Base-by-base conservation (phyloP, 768 basidiomycete species). In the Asterophora lycoperdoides region DNA sequence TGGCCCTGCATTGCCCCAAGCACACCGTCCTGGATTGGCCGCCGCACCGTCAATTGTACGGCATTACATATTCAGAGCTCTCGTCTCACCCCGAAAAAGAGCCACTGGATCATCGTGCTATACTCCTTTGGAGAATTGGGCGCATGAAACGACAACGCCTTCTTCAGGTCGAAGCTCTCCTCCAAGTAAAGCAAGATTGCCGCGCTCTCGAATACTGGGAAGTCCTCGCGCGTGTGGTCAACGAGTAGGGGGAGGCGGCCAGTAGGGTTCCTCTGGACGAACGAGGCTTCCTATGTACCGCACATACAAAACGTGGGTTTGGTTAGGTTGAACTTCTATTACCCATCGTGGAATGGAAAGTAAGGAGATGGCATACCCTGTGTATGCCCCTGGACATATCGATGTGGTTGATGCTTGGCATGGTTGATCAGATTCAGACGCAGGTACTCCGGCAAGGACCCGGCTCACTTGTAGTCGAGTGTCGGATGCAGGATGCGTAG, bases 1-100 rank as follows among this genome's bases (percentile, higher is more conserved):
- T 89, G 86, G 26, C 88, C 86, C 71, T 92, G 88, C 87, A 91
- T 93, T n/a, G 90, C 89, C 20, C 88, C 89, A 18, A 89, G 65
- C 19, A 85, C 89, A 1, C 86, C 89, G 60, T 89, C 86, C 83
- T 88, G 43, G 35, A 32, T 13, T 44, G 23, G 23, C 3, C 23
- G 6, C 23, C 23, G 23, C 6, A 23, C 23, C 23, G 23, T 23
- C 23, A 23, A 6, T 23, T 23, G 23, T 23, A 23, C 23, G 6
- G 23, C 23, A 23, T 13, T 28, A 23, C 6, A 23, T 1, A 10
- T 14, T 23, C 8, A 40, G 6, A 1, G 58, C 41, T 5, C 19
- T 33, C 8, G 19, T 57, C 77, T 48, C 52, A 84, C 84, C 11
- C 82, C 77, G 55, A 92, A 93, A 71, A 92, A 89, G 44, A 93